Base-by-base conservation (phyloP, 176 grass and related monocot species). In the Elaeis guineensis region DNA sequence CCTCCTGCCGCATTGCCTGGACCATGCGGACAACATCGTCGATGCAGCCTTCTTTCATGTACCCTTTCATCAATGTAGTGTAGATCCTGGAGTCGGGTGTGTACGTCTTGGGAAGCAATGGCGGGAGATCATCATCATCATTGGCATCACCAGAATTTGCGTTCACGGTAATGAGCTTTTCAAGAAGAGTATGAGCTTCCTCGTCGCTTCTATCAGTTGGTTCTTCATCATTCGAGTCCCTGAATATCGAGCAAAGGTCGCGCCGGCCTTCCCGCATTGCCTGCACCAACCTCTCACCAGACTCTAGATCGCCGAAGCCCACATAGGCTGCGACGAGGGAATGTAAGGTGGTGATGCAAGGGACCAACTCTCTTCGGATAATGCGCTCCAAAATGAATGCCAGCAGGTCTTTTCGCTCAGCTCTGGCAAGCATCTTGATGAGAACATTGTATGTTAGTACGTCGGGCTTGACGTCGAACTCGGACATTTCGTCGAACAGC, bases 11-110 rank as follows among this genome's bases (percentile, higher is more conserved):
- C 91, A 96, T 90, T n/a, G 91, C 91, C 2, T 65, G 79, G 24
- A 84, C 53, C 55, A 72, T 79, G 29, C 74, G 60, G 49, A 96
- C 62, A 19, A 96, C 91, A 24, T 96, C 91, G 25, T 90, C 75
- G 26, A 90, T 65, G n/a, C 83, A 80, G 9, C 80, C 78, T n/a
- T 56, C 75, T 58, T 84, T 86, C 91, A 85, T 90, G 80, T 96
- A 96, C 0, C 91, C 91, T 59, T 96, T 96, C 91, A 96, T 90
- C 5, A 96, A 69, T 51, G 91, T 96, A 3, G n/a, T n/a, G n/a
- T n/a, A n/a, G n/a, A n/a, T n/a, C n/a, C n/a, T n/a, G n/a, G n/a
- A n/a, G n/a, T n/a, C 76, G 16, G 91, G 83, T 3, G 57, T 28
- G 18, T 84, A 89, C 5, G 76, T 65, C 76, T 51, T 78, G 11